These are phyloP conservation scores for Waitea zeae DNA, from an alignment of 1,284 basidiomycete species.

Conservation along the genomic window DNA sequence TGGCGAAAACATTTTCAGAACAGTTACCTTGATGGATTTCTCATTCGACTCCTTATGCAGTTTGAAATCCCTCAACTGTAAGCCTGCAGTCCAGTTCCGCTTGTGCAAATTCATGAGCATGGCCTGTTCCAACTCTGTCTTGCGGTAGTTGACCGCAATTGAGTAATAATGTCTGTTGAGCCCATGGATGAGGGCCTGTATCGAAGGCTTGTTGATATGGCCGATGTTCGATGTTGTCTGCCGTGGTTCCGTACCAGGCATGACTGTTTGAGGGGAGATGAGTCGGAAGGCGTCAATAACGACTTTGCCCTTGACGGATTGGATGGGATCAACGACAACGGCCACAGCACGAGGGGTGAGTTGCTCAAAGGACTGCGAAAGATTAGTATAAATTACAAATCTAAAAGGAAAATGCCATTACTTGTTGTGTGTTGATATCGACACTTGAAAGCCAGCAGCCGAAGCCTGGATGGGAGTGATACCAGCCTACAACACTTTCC, in stretches of 20 bases:
- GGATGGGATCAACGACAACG: slow-evolving; percentile 97
- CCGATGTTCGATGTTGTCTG: slow-evolving; percentile 99
- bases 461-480: slow-evolving; percentile 99
- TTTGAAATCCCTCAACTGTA: slow-evolving; percentile 81
- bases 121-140: slow-evolving; percentile 93
- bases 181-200: slow-evolving; percentile 92
- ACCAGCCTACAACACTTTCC: slow-evolving; percentile 99
- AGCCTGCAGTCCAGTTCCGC: slow-evolving; percentile 92
- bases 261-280: slow-evolving; percentile 76
- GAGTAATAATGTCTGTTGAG: slow-evolving; percentile 95
- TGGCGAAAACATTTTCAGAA: neutral
- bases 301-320: slow-evolving; percentile 97
- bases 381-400: neutral
- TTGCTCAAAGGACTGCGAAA: slow-evolving; percentile 85
- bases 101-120: slow-evolving; percentile 98
- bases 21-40: slow-evolving; percentile 71
- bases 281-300: slow-evolving; percentile 99
- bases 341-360: slow-evolving; percentile 92
- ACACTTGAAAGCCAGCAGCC: slow-evolving; percentile 99
- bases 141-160: slow-evolving; percentile 91
- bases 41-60: slow-evolving; percentile 76
- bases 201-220: slow-evolving; percentile 96
- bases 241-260: slow-evolving; percentile 85
- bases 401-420: slow-evolving; percentile 5
- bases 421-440: slow-evolving; percentile 98